phyloP scores from a whole-genome alignment of 331 rosid species.

The Erythrophleum ivorense region DNA sequence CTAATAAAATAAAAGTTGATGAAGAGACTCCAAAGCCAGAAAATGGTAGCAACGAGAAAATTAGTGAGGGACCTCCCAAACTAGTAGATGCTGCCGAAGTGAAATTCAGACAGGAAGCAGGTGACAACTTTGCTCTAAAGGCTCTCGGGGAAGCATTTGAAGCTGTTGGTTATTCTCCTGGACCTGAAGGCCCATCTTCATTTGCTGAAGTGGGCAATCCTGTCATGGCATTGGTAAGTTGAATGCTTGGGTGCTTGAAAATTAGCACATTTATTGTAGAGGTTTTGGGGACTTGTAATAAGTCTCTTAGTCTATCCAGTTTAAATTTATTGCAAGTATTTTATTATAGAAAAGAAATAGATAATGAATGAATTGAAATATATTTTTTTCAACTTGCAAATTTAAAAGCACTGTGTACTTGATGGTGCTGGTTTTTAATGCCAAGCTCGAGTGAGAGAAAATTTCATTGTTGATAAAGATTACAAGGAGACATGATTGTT shows the following conservation, averaged over 20 bases:
- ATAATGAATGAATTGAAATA: slow-evolving; percentile 7
- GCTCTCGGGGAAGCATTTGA: slow-evolving; percentile 92
- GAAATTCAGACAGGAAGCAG: slow-evolving; percentile 53
- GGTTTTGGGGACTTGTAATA: not conserved
- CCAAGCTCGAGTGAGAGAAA: not conserved
- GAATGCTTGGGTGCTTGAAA: slow-evolving; percentile 32
- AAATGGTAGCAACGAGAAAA: slow-evolving; percentile 58
- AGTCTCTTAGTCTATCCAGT: not conserved
- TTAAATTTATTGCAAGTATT: not conserved
- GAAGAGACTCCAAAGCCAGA: slow-evolving; percentile 54
- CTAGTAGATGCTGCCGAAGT: slow-evolving; percentile 53
- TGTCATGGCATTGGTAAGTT: slow-evolving; percentile 95
- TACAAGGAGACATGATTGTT: not conserved
- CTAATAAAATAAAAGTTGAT: slow-evolving; percentile 48
- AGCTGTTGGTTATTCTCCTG: slow-evolving; percentile 78
- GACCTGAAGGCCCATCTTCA: slow-evolving; percentile 72
- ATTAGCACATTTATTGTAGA: slow-evolving; percentile 28
- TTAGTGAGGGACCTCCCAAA: slow-evolving; percentile 51
- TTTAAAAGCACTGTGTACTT: not conserved
- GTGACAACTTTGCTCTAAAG: slow-evolving; percentile 65
- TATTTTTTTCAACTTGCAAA: slow-evolving; percentile 23
- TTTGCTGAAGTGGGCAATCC: slow-evolving; percentile 96
- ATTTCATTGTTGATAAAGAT: not conserved
- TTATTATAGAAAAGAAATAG: not conserved
- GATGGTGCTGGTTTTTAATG: slow-evolving; percentile 21